Base-by-base conservation (phyloP, 2,329 filamentous ascomycete species). In the Herpotrichia juniperi region DNA sequence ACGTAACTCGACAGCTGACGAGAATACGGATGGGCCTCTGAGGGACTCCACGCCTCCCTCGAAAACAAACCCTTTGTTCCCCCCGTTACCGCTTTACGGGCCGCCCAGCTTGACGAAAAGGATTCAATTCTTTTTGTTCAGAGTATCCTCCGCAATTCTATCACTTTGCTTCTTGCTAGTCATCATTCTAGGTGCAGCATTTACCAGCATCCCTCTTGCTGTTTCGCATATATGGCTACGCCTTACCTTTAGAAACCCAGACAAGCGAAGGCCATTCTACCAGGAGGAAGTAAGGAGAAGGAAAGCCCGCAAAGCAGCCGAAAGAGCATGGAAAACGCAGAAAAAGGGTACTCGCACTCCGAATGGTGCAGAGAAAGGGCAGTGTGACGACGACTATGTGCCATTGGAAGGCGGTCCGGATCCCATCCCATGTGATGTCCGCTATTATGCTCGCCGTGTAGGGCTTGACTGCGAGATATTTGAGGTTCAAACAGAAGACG, bases 401-500 rank as follows among this genome's bases (percentile, higher is more conserved):
- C 90, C 91, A 0, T 85, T 88, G 2, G 91, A 94, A 74, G 91
- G 91, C 14, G 92, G 92, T 0, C 84, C 82, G 6, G 93, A 97
- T 71, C 87, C 84, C 2, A 77, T 97, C 7, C 75, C 90, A 7
- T 91, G 89, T 64, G 89, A 97, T 63, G 84, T 93, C 17, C 82
- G 83, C 2, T 94, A 97, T 69, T 97, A 97, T 68, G 93, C 93
- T 1, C 83, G 90, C 17, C 82, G 93, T 11, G 91, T 96, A 12
- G 93, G 93, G 0, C 81, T 97, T 1, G 91, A 97, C 55, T 84
- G 91, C 21, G 93, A 97, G 67, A 83, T 83, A 9, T 90, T 91
- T 64, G 81, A 90, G 44, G 92, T 97, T 0, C 88, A 96, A 72
- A 97, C 93, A 0, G 93, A 97, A 70, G 93, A 97, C 65, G 93